Conservation (phyloP, 176 grass and related monocot species). For the maize (Zea mays) region DNA sequence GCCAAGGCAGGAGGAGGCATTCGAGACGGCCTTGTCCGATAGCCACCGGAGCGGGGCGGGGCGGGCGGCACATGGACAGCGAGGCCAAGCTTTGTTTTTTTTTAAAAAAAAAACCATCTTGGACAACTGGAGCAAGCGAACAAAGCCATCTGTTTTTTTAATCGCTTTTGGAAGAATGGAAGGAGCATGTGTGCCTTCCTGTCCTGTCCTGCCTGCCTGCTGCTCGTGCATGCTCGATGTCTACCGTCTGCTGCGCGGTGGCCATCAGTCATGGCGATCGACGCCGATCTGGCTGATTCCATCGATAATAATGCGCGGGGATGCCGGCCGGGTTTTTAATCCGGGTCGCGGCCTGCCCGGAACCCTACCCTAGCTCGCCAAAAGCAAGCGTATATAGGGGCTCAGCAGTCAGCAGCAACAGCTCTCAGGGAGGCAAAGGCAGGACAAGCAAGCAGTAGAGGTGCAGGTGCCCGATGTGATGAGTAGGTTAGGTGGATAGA, state of each 20-base stretch:
- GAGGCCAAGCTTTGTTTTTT: constrained; percentile 6
- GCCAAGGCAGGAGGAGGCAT: background rate
- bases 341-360: background rate
- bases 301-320: too few relatives aligned
- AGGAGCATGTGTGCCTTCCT: constrained; percentile 51
- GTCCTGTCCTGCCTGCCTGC: constrained; percentile 1
- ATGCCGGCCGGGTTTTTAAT: constrained; percentile 17
- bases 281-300: too few relatives aligned
- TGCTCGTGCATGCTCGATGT: background rate
- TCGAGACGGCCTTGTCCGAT: constrained; percentile 21
- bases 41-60: constrained; percentile 21
- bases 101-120: background rate
- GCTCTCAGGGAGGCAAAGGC: background rate
- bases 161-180: constrained; percentile 49
- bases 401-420: background rate
- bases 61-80: constrained; percentile 32
- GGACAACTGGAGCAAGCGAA: constrained; percentile 14
- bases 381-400: too few relatives aligned
- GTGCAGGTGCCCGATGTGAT: constrained; percentile 2
- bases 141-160: constrained; percentile 19
- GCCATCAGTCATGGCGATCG: too few relatives aligned
- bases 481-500: constrained; percentile 9
- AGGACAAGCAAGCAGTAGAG: background rate
- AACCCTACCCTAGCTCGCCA: constrained; percentile 36
- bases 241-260: background rate